Conservation (phyloP, 768 basidiomycete species). For the Tylopilus plumbeoviolaceoides region DNA sequence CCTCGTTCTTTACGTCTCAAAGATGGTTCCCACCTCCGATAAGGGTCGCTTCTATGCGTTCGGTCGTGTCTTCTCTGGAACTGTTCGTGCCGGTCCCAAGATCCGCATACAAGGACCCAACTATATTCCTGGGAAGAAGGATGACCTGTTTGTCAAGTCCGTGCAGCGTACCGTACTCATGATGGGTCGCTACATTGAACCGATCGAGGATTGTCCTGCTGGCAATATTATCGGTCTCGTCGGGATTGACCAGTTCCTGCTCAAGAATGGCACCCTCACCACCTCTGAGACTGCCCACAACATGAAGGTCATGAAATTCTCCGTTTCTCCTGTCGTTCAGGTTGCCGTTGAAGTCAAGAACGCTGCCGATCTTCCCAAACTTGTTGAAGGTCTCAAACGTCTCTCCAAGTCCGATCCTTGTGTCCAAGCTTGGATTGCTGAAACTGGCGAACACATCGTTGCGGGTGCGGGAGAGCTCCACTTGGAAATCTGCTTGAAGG, state of each 20-base stretch:
- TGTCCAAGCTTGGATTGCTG: conserved; percentile 90
- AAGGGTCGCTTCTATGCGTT: conserved; percentile 99
- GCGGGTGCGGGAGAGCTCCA: conserved; percentile 99
- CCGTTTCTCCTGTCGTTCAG: conserved; percentile 98
- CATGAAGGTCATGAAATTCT: conserved; percentile 99
- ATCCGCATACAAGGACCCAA: conserved; percentile 99
- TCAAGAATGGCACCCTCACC: conserved; percentile 98
- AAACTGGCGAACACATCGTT: conserved; percentile 97
- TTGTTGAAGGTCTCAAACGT: conserved; percentile 99
- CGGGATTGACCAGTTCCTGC: conserved; percentile 99
- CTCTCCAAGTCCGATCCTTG: conserved; percentile 99
- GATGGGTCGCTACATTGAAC: conserved; percentile 99
- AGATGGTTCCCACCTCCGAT: conserved; percentile 99
- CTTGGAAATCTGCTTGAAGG: conserved; percentile 99
- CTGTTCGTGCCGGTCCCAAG: conserved; percentile 95
- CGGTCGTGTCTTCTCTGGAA: conserved; percentile 99
- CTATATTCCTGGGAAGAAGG: conserved; percentile 98
- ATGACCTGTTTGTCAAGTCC: conserved; percentile 95
- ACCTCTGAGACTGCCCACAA: conserved; percentile 99
- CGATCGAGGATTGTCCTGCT: conserved; percentile 98
- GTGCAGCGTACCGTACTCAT: conserved; percentile 98
- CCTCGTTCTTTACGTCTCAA: conserved; percentile 96
- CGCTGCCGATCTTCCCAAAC: conserved; percentile 96
- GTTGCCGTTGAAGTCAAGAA: conserved; percentile 99
- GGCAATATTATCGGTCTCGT: conserved; percentile 99